phyloP scores from a whole-genome alignment of 2,329 filamentous ascomycete species.

The Calonectria fujianensis region DNA sequence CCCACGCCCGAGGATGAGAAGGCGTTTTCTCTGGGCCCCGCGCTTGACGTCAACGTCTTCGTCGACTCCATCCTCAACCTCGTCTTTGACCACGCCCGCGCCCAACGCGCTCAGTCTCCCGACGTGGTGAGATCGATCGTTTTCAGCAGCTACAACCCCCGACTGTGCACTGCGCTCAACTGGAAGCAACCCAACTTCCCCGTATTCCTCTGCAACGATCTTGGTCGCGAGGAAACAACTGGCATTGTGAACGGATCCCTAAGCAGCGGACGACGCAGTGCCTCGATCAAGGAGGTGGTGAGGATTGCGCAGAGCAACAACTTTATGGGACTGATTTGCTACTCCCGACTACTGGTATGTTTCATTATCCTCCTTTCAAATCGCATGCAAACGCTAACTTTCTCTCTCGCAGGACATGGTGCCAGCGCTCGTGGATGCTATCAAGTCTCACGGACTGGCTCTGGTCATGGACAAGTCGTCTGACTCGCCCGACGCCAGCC shows the following conservation, averaged over 20 bases:
- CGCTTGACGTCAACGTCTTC: slow-evolving; percentile 88
- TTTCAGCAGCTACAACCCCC: slow-evolving; percentile 94
- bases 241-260: slow-evolving; percentile 61
- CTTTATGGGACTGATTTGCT: slow-evolving; percentile 97
- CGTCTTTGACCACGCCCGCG: slow-evolving; percentile 93
- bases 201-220: slow-evolving; percentile 94
- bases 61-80: slow-evolving; percentile 88
- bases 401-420: slow-evolving; percentile 83
- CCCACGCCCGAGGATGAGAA: slow-evolving; percentile 85
- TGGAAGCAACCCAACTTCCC: slow-evolving; percentile 99
- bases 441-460: slow-evolving; percentile 95
- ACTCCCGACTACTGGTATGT: slow-evolving; percentile 87
- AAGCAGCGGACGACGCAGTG: slow-evolving; percentile 81
- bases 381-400: background rate
- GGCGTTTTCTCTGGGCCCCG: slow-evolving; percentile 80
- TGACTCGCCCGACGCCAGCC: slow-evolving; percentile 65
- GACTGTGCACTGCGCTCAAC: slow-evolving; percentile 94
- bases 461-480: slow-evolving; percentile 91
- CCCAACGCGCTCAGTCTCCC: slow-evolving; percentile 76
- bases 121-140: slow-evolving; percentile 90
- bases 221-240: slow-evolving; percentile 77
- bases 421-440: slow-evolving; percentile 91
- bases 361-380: background rate
- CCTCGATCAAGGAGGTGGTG: slow-evolving; percentile 95
- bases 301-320: slow-evolving; percentile 96